Percentiles rank a stretch among this genome's conserved stretches.
Evolutionary conservation across 2,329 filamentous ascomycete species (phyloP).

Genomic region (Pseudogymnoascus sp.): DNA sequence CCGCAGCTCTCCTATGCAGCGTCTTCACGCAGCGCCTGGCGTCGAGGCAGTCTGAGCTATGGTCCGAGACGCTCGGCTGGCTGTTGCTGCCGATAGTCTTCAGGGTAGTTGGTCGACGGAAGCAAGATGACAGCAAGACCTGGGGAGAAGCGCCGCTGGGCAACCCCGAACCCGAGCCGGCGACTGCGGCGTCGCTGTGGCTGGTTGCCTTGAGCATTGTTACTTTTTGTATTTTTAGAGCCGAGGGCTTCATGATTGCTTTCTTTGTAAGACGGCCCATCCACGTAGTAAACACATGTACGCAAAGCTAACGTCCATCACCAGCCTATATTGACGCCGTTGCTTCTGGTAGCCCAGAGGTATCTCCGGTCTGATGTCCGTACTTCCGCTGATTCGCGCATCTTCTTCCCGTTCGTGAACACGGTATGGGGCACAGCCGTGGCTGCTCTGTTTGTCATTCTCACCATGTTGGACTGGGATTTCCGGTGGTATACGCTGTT

Average conservation of each 20-base stretch:
- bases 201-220: slow-evolving; percentile 17
- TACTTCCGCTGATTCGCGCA: slow-evolving; percentile 10
- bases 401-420: slow-evolving; percentile 16
- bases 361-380: slow-evolving; percentile 16
- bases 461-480: slow-evolving; percentile 27
- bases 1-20: slow-evolving; percentile 24
- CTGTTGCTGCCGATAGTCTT: slow-evolving; percentile 24
- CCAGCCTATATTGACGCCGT: slow-evolving; percentile 29
- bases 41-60: slow-evolving; percentile 23
- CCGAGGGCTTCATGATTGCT: slow-evolving; percentile 16
- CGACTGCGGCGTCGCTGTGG: slow-evolving; percentile 12
- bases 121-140: not conserved
- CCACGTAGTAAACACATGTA: not conserved
- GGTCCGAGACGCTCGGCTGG: slow-evolving; percentile 32
- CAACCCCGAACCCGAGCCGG: not conserved
- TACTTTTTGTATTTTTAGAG: slow-evolving; percentile 19
- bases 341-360: slow-evolving; percentile 25
- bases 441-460: slow-evolving; percentile 20
- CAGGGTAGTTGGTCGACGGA: not conserved
- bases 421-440: slow-evolving; percentile 22
- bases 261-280: slow-evolving; percentile 1
- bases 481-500: slow-evolving; percentile 22
- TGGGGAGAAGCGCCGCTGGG: not conserved
- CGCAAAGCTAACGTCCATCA: not conserved
- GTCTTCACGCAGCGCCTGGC: slow-evolving; percentile 19